phyloP scores from a whole-genome alignment of 306 rosid species.

The Biancaea sappan region DNA sequence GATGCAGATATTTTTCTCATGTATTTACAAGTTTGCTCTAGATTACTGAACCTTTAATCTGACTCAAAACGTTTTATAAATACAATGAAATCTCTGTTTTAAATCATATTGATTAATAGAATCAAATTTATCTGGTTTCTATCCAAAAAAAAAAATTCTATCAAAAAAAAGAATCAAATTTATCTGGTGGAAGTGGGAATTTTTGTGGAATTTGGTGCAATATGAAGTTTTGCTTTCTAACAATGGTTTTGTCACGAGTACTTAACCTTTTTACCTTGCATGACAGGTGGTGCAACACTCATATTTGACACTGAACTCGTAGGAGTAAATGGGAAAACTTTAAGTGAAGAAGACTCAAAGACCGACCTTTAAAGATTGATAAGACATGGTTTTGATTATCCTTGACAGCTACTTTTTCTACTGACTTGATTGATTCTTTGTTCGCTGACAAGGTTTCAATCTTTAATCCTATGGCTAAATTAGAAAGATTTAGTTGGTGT shows the following conservation, averaged over 20 bases:
- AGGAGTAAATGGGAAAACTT: constrained; percentile 62
- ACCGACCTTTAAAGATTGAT: constrained; percentile 44
- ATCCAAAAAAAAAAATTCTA: too few species aligned
- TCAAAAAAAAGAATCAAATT: too few species aligned
- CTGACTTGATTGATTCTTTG: constrained; percentile 31
- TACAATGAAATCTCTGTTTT: not conserved
- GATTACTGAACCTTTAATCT: not conserved
- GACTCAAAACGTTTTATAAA: not conserved
- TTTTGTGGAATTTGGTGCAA: not conserved
- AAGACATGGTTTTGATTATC: constrained; percentile 8
- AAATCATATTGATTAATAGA: not conserved
- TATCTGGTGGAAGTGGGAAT: not conserved
- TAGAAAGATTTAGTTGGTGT: constrained; percentile 28
- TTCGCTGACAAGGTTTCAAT: not conserved
- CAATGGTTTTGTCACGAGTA: not conserved
- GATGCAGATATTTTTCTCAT: not conserved
- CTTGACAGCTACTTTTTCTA: constrained; percentile 11
- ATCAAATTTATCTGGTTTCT: too few species aligned
- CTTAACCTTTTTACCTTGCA: not conserved
- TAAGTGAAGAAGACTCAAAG: constrained; percentile 29
- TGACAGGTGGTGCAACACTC: constrained; percentile 91
- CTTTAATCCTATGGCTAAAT: constrained; percentile 8
- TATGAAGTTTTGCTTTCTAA: not conserved
- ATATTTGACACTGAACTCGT: constrained; percentile 95
- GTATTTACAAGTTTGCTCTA: not conserved